A percentile compares a stretch with the other conserved stretches of the same genome.
These are phyloP conservation scores for Abortiporus biennis DNA, from an alignment of 1,284 basidiomycete genomes.

Conservation along the genomic window DNA sequence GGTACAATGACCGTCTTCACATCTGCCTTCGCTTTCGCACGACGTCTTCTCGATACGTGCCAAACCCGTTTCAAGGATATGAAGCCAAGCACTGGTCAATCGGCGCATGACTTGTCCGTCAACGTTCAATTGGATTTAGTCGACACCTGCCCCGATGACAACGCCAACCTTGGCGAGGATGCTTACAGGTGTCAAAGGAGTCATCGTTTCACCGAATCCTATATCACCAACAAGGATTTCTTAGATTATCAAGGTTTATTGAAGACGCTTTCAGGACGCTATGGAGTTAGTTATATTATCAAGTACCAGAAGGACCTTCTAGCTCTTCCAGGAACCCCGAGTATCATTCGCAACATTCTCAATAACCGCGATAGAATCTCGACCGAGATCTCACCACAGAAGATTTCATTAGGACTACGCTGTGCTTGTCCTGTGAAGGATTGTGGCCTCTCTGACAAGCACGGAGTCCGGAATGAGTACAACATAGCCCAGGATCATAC, in stretches of 20 bases:
- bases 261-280: conserved; percentile 9
- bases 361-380: conserved; percentile 14
- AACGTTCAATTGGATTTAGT: conserved; percentile 22
- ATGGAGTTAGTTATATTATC: conserved; percentile 12
- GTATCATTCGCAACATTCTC: conserved; percentile 15
- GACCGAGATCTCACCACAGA: conserved; percentile 16
- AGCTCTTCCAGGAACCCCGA: conserved; percentile 13
- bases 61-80: neutral
- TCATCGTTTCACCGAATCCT: conserved; percentile 17
- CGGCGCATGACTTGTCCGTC: conserved; percentile 12
- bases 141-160: conserved; percentile 23
- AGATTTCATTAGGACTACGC: conserved; percentile 18
- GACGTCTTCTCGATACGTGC: conserved; percentile 6
- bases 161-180: conserved; percentile 7
- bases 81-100: conserved; percentile 7
- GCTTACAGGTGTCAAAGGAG: conserved; percentile 19
- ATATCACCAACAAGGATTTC: conserved; percentile 15
- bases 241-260: conserved; percentile 19
- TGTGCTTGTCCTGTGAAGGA: conserved; percentile 19
- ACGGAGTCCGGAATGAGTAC: conserved; percentile 20
- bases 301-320: conserved; percentile 17
- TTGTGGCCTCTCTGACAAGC: conserved; percentile 25
- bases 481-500: conserved; percentile 6
- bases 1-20: conserved; percentile 25
- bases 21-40: conserved; percentile 20